A percentile compares a stretch with the other conserved stretches of the same genome.
Conservation (phyloP, 768 basidiomycete genomes). For the Albatrellus ellisii region DNA sequence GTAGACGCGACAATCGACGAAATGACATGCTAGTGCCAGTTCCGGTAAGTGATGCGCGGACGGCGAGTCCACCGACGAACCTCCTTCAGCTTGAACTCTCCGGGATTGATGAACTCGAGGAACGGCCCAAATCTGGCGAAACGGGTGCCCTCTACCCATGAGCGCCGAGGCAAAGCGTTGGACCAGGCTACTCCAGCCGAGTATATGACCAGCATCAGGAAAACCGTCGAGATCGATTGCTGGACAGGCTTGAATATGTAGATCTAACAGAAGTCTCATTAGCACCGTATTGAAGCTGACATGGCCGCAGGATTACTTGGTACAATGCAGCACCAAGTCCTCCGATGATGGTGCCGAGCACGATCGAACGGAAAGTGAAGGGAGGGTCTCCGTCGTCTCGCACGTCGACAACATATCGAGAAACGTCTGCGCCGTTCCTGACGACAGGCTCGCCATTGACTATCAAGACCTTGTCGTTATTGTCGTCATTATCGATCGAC, state of each 20-base stretch:
- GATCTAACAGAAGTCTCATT: conserved; percentile 24
- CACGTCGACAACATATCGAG: conserved; percentile 38
- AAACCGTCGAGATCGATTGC: conserved; percentile 38
- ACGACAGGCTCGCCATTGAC: conserved; percentile 18
- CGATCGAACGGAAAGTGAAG: conserved; percentile 40
- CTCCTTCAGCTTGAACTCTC: conserved; percentile 46
- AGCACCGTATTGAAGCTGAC: neutral
- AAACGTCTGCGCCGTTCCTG: conserved; percentile 32
- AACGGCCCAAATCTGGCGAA: conserved; percentile 26
- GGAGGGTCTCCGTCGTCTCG: conserved; percentile 46
- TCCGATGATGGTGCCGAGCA: conserved; percentile 43
- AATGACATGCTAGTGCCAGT: conserved; percentile 37
- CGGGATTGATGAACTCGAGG: conserved; percentile 41
- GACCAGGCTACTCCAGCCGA: conserved; percentile 39
- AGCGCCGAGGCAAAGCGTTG: conserved; percentile 27
- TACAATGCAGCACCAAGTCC: conserved; percentile 44
- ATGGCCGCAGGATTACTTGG: conserved; percentile 28
- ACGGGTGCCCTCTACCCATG: conserved; percentile 32
- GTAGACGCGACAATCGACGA: conserved; percentile 45
- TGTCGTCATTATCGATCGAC: neutral
- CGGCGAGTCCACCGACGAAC: conserved; percentile 18
- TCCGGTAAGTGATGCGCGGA: neutral
- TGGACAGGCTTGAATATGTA: conserved; percentile 48
- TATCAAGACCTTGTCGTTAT: neutral
- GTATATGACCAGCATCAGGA: conserved; percentile 42